Evolutionary conservation across 768 basidiomycete species (phyloP), one percentile per base, ranked within the genome.

Genomic region (Neoboletus brunneissimus): DNA sequence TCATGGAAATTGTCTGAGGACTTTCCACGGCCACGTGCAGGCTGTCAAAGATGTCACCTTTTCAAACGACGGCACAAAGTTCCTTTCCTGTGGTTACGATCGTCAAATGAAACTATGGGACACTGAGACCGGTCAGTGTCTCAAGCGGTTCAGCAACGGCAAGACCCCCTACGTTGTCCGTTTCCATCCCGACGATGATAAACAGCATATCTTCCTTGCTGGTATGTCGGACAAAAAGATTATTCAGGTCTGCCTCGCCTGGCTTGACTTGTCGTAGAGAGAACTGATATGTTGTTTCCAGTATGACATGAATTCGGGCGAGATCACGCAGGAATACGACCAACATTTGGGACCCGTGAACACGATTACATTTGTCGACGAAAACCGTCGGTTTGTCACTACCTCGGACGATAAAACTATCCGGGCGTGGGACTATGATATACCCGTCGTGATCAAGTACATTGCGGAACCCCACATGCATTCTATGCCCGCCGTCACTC

Each of bases 161-260:
- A 98, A 98, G 78, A 94, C 94, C 20, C 94, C 97, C 12, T 94
- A 98, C 70, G 94, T 96, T 49, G 80, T 98, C 52, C 85, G 87
- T 53, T 99, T 98, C 79, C 91, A 98, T 71, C 97, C 97, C 7
- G 96, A 97, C 68, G 81, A 89, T 54, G 94, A 98, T 66, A 98
- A 98, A 72, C 94, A 98, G 69, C 77, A 97, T 68, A 88, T 95
- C 50, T 98, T 98, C 78, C 78, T 98, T 45, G 96, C 96, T 48
- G 97, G 97, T 58, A 99, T 98, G 97, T 91, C 89, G 40, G 95
- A 98, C 76, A 98, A 98, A 78, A 98, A 98, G 75, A 97, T 99
- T 62, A 91, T 98, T 38, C 96, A 98, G 81, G 95, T 94, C 56
- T 13, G 80, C 43, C 38, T 18, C 38, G 37, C 54, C 32, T 56